phyloP scores from a whole-genome alignment of 306 rosid species.

The Astragalus membranaceus region DNA sequence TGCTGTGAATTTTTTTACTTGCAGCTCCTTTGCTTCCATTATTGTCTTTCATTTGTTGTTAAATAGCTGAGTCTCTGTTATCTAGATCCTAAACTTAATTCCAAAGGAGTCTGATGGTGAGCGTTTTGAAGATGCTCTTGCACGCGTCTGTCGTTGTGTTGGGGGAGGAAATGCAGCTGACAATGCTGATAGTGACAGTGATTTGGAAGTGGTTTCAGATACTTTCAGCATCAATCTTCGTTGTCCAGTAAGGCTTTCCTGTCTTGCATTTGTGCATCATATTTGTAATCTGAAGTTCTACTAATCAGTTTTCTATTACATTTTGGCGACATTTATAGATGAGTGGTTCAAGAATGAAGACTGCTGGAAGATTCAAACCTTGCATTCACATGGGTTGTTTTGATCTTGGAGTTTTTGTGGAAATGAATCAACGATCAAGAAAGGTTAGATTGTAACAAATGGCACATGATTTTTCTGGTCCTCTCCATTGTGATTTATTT shows the following conservation, averaged over 20 bases:
- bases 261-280: slow-evolving; percentile 1
- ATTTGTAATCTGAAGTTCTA: background rate
- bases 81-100: slow-evolving; percentile 66
- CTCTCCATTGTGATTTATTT: slow-evolving; percentile 4
- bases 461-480: background rate
- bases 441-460: slow-evolving; percentile 50
- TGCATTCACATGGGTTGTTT: slow-evolving; percentile 96
- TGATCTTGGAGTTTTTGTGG: slow-evolving; percentile 97
- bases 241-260: slow-evolving; percentile 71
- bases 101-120: slow-evolving; percentile 93
- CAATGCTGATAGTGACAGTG: slow-evolving; percentile 93
- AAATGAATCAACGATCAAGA: slow-evolving; percentile 90
- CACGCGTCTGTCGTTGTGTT: slow-evolving; percentile 90
- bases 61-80: slow-evolving; percentile 16
- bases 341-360: slow-evolving; percentile 99
- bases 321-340: slow-evolving; percentile 46
- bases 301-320: slow-evolving; percentile 20
- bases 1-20: background rate
- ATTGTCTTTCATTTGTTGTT: background rate
- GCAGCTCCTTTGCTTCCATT: background rate
- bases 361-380: slow-evolving; percentile 96
- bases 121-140: slow-evolving; percentile 83
- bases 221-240: slow-evolving; percentile 71
- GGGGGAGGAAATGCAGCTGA: slow-evolving; percentile 84
- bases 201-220: slow-evolving; percentile 96